Percentiles rank a stretch among this genome's conserved stretches.
Conservation (phyloP, 164 flowering plant genomes). For the Pachysandra terminalis region DNA sequence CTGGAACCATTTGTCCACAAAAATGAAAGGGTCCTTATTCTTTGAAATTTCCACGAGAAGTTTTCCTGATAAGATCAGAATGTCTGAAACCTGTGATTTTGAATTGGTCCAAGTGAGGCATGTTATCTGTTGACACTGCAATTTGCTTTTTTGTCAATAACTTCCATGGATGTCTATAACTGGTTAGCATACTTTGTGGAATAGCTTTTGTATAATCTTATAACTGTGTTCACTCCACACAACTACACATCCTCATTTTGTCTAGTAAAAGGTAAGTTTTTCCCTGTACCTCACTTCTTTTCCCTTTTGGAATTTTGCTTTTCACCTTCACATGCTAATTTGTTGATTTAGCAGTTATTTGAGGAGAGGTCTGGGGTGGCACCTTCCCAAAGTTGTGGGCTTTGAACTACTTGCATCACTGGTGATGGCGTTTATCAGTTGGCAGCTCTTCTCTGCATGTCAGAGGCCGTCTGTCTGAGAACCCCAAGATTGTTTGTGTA, state of each 20-base stretch:
- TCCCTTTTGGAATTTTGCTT: background rate
- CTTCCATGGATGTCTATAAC: no score
- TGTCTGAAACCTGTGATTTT: background rate
- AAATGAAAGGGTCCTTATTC: background rate
- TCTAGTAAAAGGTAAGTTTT: no score
- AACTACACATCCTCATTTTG: no score
- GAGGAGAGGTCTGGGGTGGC: constrained; percentile 26
- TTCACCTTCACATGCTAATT: background rate
- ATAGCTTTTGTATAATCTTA: no score
- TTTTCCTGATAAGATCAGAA: no score
- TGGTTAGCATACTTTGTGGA: no score
- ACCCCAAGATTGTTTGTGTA: background rate
- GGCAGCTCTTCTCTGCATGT: constrained; percentile 85
- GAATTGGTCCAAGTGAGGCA: background rate
- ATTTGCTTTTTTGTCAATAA: no score
- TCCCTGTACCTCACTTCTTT: background rate
- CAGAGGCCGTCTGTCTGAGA: constrained; percentile 75
- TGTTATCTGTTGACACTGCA: no score
- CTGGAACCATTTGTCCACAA: background rate
- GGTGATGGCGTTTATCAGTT: constrained; percentile 83
- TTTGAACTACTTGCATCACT: constrained; percentile 77
- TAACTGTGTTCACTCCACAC: no score
- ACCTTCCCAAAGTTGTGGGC: constrained; percentile 20
- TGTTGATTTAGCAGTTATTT: constrained; percentile 63
- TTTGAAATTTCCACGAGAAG: background rate